A percentile compares a stretch with the other conserved stretches of the same genome.
Evolutionary conservation across 306 rosid genomes (phyloP).

Genomic region (Corylus heterophylla): DNA sequence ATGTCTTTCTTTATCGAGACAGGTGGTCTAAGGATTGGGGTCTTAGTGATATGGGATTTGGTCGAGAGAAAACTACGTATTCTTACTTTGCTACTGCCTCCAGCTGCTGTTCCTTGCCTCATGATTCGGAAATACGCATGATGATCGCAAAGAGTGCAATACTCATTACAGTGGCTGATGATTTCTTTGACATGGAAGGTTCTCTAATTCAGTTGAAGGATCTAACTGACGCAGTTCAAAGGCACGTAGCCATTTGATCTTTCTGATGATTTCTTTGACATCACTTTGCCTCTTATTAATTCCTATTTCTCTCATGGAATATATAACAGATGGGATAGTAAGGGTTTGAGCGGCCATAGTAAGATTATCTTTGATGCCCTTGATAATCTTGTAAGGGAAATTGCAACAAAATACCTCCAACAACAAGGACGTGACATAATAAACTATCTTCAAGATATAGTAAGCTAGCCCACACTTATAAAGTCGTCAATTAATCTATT

Average conservation of each 20-base stretch:
- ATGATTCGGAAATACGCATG: constrained; percentile 37
- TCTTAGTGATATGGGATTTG: constrained; percentile 50
- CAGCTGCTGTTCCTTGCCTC: constrained; percentile 14
- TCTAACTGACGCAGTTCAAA: constrained; percentile 41
- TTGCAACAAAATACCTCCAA: constrained; percentile 12
- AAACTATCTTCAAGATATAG: constrained; percentile 12
- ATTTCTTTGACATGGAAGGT: constrained; percentile 53
- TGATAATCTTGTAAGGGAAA: constrained; percentile 18
- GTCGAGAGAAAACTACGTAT: constrained; percentile 59
- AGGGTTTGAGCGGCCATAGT: constrained; percentile 10
- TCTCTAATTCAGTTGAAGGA: constrained; percentile 39
- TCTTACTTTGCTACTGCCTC: constrained; percentile 50
- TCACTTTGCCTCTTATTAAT: not conserved
- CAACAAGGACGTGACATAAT: constrained; percentile 10
- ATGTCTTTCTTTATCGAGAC: not conserved
- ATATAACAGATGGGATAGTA: constrained; percentile 18
- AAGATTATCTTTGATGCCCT: constrained; percentile 24
- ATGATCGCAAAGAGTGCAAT: constrained; percentile 45
- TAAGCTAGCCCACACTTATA: not conserved
- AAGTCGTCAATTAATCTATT: not conserved
- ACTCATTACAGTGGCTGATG: constrained; percentile 55
- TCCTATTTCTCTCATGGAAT: no score
- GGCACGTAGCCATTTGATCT: constrained; percentile 10
- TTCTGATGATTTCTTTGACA: no score
- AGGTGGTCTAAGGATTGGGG: constrained; percentile 52